These are phyloP conservation scores for Cryptosporidium ubiquitum DNA, from an alignment of 169 alveolate genomes.

Conservation along the genomic window DNA sequence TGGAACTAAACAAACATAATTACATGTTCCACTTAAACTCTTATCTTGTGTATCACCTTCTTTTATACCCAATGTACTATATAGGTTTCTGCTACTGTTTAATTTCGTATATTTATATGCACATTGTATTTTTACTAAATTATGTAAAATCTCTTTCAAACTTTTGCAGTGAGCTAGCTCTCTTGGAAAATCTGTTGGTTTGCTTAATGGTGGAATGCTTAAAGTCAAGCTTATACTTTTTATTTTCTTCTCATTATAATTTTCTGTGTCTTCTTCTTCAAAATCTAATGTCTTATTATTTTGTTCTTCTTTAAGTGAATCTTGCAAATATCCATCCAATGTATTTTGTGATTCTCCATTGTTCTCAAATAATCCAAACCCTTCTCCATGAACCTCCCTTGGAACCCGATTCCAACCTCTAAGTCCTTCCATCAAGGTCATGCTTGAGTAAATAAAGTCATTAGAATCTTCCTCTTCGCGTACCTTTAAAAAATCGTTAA, in stretches of 20 bases:
- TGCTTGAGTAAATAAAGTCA: neutral
- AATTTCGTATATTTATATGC: slow-evolving; percentile 8
- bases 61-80: neutral
- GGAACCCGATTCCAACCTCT: slow-evolving; percentile 26
- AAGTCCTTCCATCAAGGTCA: slow-evolving; percentile 18
- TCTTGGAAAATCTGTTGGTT: slow-evolving; percentile 53
- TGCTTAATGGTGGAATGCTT: slow-evolving; percentile 49
- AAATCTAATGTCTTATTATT: neutral
- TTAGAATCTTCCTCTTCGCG: neutral
- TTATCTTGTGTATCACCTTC: neutral
- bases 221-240: slow-evolving; percentile 10
- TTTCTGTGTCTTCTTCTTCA: neutral
- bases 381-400: neutral
- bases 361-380: slow-evolving; percentile 43
- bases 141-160: slow-evolving; percentile 32
- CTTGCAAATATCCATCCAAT: neutral
- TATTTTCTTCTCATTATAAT: neutral
- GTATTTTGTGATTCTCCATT: neutral
- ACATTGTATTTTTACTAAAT: slow-evolving; percentile 11
- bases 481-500: neutral
- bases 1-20: slow-evolving; percentile 44
- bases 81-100: neutral
- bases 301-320: neutral
- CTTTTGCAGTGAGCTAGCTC: slow-evolving; percentile 33
- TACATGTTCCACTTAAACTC: slow-evolving; percentile 7